Evolutionary conservation across 371 early-diverging fungal species (phyloP).

Genomic region (Mucor saturninus): DNA sequence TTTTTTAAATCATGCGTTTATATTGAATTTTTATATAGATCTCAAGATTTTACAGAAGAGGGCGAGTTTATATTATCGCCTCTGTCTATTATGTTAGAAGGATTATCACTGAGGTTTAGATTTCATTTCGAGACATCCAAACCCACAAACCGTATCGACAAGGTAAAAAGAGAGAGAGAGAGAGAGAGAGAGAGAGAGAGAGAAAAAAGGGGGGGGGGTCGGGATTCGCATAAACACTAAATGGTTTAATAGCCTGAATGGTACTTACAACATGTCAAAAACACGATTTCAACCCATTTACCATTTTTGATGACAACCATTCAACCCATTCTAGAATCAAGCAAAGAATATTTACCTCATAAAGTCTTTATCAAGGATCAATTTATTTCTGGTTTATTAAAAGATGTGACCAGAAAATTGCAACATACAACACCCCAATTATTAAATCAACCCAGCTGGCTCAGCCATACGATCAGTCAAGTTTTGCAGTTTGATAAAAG

Average conservation of each 20-base stretch:
- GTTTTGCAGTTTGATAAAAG: slow-evolving; percentile 75
- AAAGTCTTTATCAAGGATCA: slow-evolving; percentile 60
- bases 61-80: slow-evolving; percentile 36
- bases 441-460: slow-evolving; percentile 58
- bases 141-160: slow-evolving; percentile 83
- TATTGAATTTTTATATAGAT: neutral
- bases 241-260: slow-evolving; percentile 76
- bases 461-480: slow-evolving; percentile 79
- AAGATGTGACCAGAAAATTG: slow-evolving; percentile 69
- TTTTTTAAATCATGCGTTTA: neutral
- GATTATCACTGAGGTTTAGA: slow-evolving; percentile 71
- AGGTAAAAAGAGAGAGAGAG: slow-evolving; percentile 38
- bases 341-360: neutral
- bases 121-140: slow-evolving; percentile 81
- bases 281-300: slow-evolving; percentile 51
- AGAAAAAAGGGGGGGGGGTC: slow-evolving; percentile 23
- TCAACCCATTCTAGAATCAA: slow-evolving; percentile 38
- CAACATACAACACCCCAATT: slow-evolving; percentile 59
- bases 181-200: neutral
- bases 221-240: neutral
- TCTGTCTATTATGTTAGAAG: slow-evolving; percentile 64
- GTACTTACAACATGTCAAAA: slow-evolving; percentile 77
- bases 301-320: slow-evolving; percentile 43
- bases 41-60: neutral
- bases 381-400: slow-evolving; percentile 68